phyloP scores from a whole-genome alignment of 148 eudicot genomes.

The Camellia granthamiana region DNA sequence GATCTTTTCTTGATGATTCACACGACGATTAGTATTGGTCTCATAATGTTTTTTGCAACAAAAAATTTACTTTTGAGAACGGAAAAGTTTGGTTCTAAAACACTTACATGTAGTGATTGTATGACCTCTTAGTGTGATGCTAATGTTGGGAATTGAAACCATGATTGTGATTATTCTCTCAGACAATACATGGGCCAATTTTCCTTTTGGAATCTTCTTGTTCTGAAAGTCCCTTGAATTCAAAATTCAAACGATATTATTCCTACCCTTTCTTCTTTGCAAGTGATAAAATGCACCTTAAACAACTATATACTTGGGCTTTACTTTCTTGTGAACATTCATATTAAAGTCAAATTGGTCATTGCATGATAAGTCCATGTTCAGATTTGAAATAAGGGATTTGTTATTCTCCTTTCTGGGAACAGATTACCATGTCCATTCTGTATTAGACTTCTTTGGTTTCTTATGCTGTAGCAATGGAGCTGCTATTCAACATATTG shows the following conservation, averaged over 20 bases:
- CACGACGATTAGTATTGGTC: no score
- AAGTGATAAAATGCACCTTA: not conserved
- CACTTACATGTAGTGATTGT: not conserved
- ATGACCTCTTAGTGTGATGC: not conserved
- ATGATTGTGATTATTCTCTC: not conserved
- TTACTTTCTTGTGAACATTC: not conserved
- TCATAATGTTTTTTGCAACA: no score
- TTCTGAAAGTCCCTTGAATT: no score
- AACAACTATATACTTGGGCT: not conserved
- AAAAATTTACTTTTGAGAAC: no score
- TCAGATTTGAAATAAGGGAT: not conserved
- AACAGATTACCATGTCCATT: not conserved
- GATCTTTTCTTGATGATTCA: no score
- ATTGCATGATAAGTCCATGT: not conserved
- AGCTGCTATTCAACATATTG: conserved; percentile 10
- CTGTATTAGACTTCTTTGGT: not conserved
- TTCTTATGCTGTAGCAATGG: conserved; percentile 11
- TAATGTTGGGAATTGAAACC: not conserved
- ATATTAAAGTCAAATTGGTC: not conserved
- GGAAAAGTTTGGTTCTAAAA: no score
- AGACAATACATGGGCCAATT: not conserved
- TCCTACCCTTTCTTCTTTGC: not conserved
- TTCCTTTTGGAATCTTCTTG: not conserved
- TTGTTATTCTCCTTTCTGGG: not conserved
- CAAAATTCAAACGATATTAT: not conserved